These are phyloP conservation scores for Globisporangium polare DNA, from an alignment of 352 stramenopile species.

Conservation along the genomic window DNA sequence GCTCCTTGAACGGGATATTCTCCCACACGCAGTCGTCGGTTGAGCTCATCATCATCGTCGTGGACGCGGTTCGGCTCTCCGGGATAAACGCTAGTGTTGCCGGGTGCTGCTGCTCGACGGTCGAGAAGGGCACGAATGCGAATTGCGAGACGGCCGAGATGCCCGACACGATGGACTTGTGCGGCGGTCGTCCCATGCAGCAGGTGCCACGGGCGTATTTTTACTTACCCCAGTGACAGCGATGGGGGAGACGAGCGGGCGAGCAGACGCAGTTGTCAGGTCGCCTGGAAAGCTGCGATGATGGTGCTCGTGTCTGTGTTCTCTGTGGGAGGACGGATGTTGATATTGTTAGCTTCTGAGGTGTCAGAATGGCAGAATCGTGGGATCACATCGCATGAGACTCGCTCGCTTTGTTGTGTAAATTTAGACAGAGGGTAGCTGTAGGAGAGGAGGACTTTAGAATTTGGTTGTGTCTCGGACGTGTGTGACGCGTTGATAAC, in stretches of 20 bases:
- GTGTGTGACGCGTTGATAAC: background rate
- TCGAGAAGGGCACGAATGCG: slow-evolving; percentile 4
- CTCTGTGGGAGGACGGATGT: background rate
- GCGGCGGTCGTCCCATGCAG: slow-evolving; percentile 10
- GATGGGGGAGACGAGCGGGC: background rate
- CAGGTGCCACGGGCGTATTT: slow-evolving; percentile 1
- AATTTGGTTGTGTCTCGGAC: background rate
- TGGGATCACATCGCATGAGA: background rate
- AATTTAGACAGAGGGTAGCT: background rate
- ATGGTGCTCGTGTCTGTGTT: background rate
- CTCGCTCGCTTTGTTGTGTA: background rate
- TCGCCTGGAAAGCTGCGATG: background rate
- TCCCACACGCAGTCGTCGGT: slow-evolving; percentile 36
- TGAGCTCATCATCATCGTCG: background rate
- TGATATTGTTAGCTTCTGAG: background rate
- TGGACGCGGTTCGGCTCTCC: background rate
- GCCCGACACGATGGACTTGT: slow-evolving; percentile 10
- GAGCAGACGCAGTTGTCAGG: background rate
- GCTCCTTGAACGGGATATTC: slow-evolving; percentile 73
- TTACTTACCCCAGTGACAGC: background rate
- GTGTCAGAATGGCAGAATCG: background rate
- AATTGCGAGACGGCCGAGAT: slow-evolving; percentile 15
- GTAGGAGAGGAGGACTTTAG: background rate
- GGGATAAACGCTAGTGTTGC: background rate
- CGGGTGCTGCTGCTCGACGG: slow-evolving; percentile 3